Evolutionary conservation across 2,329 filamentous ascomycete species (phyloP), one percentile per base, ranked within the genome.

Genomic region (Corniculantispora saksenae): DNA sequence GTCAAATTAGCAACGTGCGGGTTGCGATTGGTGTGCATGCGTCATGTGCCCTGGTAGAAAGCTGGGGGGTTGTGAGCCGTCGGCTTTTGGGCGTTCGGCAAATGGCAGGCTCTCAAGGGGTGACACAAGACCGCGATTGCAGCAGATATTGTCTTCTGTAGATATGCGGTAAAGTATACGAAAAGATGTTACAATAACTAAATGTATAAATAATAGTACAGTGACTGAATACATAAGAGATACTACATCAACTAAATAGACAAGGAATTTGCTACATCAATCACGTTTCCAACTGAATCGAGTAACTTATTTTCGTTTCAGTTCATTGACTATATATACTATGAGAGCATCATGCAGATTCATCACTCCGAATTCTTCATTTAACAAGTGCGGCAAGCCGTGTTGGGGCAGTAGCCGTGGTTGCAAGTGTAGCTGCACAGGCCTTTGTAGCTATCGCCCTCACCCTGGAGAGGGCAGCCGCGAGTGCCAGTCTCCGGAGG

Each of bases 371-470:
- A 48, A 17, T 4, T n/a, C 35, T n/a, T 21, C 4, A 17, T 51
- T 61, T 62, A 70, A 56, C 69, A 70, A 9, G 54, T 58, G 35
- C 64, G 61, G 61, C 75, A 77, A 19, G 75, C 75, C 75, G 50
- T 66, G 19, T 62, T n/a, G 0, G 81, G 81, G 59, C 80, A 82
- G 66, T 83, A 83, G 0, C 80, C 81, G 68, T 81, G 78, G 66
- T 76, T 78, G 54, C 81, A 83, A 15, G 79, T 74, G 66, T 76
- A 84, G 64, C 76, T 81, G 67, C 82, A 83, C 19, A 84, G 74
- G 0, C 80, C 81, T 47, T 76, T 67, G 66, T 83, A 84, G 1
- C 73, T 71, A 3, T 76, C 73, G 45, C 72, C 70, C 29, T 75
- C 68, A 1, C 75, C 76, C 0, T 70, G 61, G 2, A 75, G 57